A percentile compares a stretch with the other conserved stretches of the same genome.
These are phyloP conservation scores for Amyloporia xantha DNA, from an alignment of 768 basidiomycete genomes.

Conservation along the genomic window DNA sequence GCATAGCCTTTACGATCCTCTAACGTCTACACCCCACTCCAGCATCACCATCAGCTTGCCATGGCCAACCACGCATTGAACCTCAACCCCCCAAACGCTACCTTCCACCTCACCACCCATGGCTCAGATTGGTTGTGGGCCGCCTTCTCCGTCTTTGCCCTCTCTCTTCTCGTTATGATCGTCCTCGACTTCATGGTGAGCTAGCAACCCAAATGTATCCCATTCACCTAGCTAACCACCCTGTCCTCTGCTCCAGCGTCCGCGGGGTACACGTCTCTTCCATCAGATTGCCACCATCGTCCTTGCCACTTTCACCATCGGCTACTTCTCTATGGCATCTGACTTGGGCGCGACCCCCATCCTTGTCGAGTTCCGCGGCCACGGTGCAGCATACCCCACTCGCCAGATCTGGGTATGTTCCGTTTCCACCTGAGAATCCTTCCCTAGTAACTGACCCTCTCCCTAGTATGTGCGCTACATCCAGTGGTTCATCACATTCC, in stretches of 20 bases:
- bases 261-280: conserved; percentile 38
- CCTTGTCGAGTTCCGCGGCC: conserved; percentile 34
- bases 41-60: neutral
- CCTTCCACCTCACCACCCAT: conserved; percentile 34
- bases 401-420: conserved; percentile 39
- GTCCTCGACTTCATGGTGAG: conserved; percentile 31
- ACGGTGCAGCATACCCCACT: conserved; percentile 22
- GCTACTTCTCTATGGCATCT: conserved; percentile 52
- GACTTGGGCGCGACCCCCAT: conserved; percentile 45
- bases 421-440: neutral
- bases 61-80: conserved; percentile 25
- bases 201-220: too few species aligned
- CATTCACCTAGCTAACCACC: too few species aligned
- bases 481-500: conserved; percentile 49
- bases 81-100: conserved; percentile 30
- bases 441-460: neutral
- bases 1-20: neutral
- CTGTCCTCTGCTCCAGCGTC: conserved; percentile 20
- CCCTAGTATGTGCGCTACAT: conserved; percentile 43
- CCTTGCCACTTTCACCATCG: conserved; percentile 36
- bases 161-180: conserved; percentile 33
- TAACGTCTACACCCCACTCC: neutral
- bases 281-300: conserved; percentile 44
- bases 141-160: conserved; percentile 43
- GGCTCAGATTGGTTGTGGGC: conserved; percentile 52